Base-by-base conservation (phyloP, 768 basidiomycete species). In the Leccinum aurantiacum region DNA sequence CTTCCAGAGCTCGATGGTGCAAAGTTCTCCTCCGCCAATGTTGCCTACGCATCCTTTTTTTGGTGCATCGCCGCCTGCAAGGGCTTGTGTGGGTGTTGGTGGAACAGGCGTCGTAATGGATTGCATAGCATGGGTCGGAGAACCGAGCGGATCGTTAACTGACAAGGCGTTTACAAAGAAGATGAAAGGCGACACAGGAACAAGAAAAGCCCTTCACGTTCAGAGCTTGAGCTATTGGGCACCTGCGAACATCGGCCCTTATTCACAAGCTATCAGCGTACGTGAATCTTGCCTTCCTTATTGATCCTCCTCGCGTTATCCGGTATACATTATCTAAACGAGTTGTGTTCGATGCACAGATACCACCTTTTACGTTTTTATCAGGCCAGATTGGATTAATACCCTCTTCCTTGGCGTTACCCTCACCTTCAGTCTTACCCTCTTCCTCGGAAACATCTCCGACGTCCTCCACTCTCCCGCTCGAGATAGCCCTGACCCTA, bases 151-250 rank as follows among this genome's bases (percentile, higher is more conserved):
- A 24, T 25, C 44, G 17, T 25, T 4, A 14, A 25, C 44, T 22
- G 31, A 41, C 24, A 76, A 76, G 56, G 58, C 10, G 3, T 9
- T 14, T 6, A 35, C 24, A 44, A 49, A 4, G 46, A 56, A 4
- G 41, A 54, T 58, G 33, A 60, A 38, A 24, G 69, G 71, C 29
- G 80, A 81, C 67, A 63, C 58, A 9, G 68, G 58, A 19, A 52
- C 68, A 6, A 78, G 95, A 48, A 84, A 84, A 57, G 88, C 92
- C 0, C 79, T 98, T 49, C 97, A 99, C 69, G 97, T 99, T 2
- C 97, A 98, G 74, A 83, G 95, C 9, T 69, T 98, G 62, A 98
- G 96, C 73, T 98, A 98, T 69, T 99, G 97, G 97, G 97, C 95
- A 27, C 95, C 97, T 13, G 97, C 97, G 10, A 99, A 98, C 71